These are phyloP conservation scores for Pyrenophora graminea DNA, from an alignment of 2,329 filamentous ascomycete genomes.

Conservation along the genomic window DNA sequence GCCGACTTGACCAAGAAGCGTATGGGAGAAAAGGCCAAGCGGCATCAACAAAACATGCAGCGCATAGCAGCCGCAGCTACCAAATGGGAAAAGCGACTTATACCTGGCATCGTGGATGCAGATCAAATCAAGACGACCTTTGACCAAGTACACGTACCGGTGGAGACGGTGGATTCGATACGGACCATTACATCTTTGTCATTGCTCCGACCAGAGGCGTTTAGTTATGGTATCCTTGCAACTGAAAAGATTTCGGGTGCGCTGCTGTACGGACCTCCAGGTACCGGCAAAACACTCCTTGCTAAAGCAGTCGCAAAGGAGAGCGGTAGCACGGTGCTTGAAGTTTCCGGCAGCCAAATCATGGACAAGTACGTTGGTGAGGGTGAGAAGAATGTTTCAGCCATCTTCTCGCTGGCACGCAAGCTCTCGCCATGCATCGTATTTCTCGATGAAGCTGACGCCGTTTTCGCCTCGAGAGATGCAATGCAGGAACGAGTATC, in stretches of 20 bases:
- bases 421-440: slow-evolving; percentile 91
- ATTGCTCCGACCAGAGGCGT: slow-evolving; percentile 87
- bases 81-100: slow-evolving; percentile 78
- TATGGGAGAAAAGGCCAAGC: slow-evolving; percentile 18
- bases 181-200: slow-evolving; percentile 88
- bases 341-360: slow-evolving; percentile 87
- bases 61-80: slow-evolving; percentile 52
- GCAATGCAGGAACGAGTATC: slow-evolving; percentile 67
- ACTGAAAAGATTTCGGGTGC: slow-evolving; percentile 90
- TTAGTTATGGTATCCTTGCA: slow-evolving; percentile 89
- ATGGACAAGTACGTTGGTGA: slow-evolving; percentile 97
- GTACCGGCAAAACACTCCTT: slow-evolving; percentile 67
- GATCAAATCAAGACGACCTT: slow-evolving; percentile 86
- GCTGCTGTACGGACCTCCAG: slow-evolving; percentile 82
- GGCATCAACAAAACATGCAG: slow-evolving; percentile 60
- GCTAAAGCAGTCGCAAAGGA: slow-evolving; percentile 69
- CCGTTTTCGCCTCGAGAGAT: slow-evolving; percentile 79
- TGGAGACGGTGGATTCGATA: slow-evolving; percentile 82
- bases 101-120: slow-evolving; percentile 80
- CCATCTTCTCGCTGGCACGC: slow-evolving; percentile 87
- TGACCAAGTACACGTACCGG: slow-evolving; percentile 78
- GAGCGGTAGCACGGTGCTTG: slow-evolving; percentile 71
- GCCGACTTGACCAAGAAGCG: slow-evolving; percentile 12
- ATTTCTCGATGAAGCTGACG: slow-evolving; percentile 96
- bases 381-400: slow-evolving; percentile 90